Evolutionary conservation across 306 rosid species (phyloP), one percentile per base, ranked within the genome.

Genomic region (Cucurbita pepo): DNA sequence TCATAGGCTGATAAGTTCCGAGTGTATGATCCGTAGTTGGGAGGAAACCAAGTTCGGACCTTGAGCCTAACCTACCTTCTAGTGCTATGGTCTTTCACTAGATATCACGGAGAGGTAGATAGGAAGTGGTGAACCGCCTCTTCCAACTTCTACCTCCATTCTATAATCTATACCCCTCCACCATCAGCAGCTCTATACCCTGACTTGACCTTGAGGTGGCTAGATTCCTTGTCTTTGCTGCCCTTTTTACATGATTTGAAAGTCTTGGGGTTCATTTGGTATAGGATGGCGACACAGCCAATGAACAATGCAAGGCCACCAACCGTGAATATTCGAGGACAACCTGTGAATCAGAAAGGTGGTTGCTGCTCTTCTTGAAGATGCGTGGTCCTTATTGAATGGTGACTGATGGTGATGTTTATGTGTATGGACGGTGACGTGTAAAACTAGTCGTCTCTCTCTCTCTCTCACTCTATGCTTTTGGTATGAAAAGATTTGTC

Each of bases 231-330:
- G 12, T 25, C 10, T 62, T 44, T 47, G 50, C 48, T 38, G 7
- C 25, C 25, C 50, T 8, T 38, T 61, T 62, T 3, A 11, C 48
- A 37, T 3, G 18, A 62, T n/a, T 16, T 38, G 30, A 62, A 38
- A 38, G 6, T 15, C 37, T 61, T 44, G 40, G 50, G 56, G 55
- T 59, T 54, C 16, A 34, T 77, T 51, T 73, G 34, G 18, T 70
- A 77, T 83, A 94, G 99, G 91, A 94, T 94, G 99, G 99, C 99
- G 36, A 94, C 91, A 80, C 99, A 94, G 76, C 99, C 99, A 8
- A 79, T 87, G 89, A 90, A 83, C 90, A 89, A 85, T 62, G 91
- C 95, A 21, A 81, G 99, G 88, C 97, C 97, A 75, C 96, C 97
- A 13, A 74, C 77, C 10, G 77, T 74, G 55, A 59, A 74, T 10